Base-by-base conservation (phyloP, 2,329 filamentous ascomycete genomes). In the Blastomyces emzantsi region DNA sequence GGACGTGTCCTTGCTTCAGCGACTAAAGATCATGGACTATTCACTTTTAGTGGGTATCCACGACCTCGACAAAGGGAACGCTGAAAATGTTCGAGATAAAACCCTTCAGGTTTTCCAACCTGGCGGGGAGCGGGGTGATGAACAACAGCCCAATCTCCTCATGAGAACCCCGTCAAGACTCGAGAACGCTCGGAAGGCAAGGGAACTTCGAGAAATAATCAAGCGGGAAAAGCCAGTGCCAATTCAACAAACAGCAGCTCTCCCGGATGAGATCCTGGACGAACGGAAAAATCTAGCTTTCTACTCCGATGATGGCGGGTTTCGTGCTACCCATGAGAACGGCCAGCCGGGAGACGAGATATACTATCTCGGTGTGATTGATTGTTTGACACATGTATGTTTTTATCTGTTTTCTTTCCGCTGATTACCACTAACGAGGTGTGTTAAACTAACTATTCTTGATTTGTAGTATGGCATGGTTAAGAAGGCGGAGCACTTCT, bases 311-410 rank as follows among this genome's bases (percentile, higher is more conserved):
- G 93, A 97, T 72, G 94, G 94, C 59, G 94, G 94, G 2, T 92
- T 97, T 76, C 84, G 88, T 69, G 93, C 94, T 15, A 97, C 94
- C 0, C 92, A 97, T 72, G 92, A 97, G 75, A 87, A 96, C 75
- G 89, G 96, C 66, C 79, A 81, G 19, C 86, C 90, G 1, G 92
- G 89, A 1, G 90, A 97, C 62, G 91, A 96, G 77, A 92, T 99
- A 52, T 99, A 99, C 77, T 99, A 99, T 74, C 85, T 99, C 8
- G 95, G 94, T 45, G 95, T 99, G 70, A 99, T 99, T 75, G 94
- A 99, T 77, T 99, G 94, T 76, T 81, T 99, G 71, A 99, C 94
- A 70, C 91, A 97, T 75, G 92, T 96, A 83, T 85, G 90, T 85
- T 62, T 62, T 43, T 7, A 11, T 55, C 33, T 4, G 19, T 2